phyloP scores from a whole-genome alignment of 1,139 yeast genomes.

The Suhomyces wounanorum region DNA sequence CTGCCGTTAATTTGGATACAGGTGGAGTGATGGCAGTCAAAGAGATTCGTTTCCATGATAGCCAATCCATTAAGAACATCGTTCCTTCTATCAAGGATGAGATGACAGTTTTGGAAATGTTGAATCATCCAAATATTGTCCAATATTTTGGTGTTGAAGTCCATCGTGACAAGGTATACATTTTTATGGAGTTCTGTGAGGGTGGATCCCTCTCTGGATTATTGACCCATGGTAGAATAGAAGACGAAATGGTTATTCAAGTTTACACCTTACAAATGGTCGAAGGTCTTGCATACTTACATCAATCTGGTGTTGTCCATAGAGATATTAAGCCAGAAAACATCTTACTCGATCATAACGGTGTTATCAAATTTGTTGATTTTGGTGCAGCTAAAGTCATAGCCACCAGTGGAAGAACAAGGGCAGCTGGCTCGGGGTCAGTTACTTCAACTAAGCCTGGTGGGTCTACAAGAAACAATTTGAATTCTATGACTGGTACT shows the following conservation, averaged over 20 bases:
- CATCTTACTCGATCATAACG: constrained; percentile 84
- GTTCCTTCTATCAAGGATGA: constrained; percentile 92
- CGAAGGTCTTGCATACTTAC: constrained; percentile 93
- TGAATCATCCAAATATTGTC: constrained; percentile 93
- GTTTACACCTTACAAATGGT: constrained; percentile 89
- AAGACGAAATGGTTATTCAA: constrained; percentile 91
- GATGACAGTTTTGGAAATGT: constrained; percentile 93
- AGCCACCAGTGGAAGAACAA: constrained; percentile 64
- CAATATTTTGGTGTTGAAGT: constrained; percentile 97
- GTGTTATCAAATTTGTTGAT: constrained; percentile 92
- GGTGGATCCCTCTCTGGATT: constrained; percentile 90
- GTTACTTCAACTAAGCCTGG: constrained; percentile 14
- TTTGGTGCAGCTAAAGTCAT: constrained; percentile 97
- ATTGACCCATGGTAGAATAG: constrained; percentile 84
- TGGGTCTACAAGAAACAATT: constrained; percentile 26
- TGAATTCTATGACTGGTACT: constrained; percentile 80
- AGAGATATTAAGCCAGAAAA: constrained; percentile 97
- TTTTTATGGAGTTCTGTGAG: constrained; percentile 97
- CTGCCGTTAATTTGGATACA: constrained; percentile 89
- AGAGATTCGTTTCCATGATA: constrained; percentile 88
- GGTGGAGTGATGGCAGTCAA: constrained; percentile 98
- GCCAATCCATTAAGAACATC: constrained; percentile 80
- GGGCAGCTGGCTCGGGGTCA: constrained; percentile 24
- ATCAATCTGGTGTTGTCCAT: constrained; percentile 94
- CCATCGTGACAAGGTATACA: constrained; percentile 91